Evolutionary conservation across 306 rosid genomes (phyloP), one percentile per base, ranked within the genome.

Genomic region (Prunus mume): DNA sequence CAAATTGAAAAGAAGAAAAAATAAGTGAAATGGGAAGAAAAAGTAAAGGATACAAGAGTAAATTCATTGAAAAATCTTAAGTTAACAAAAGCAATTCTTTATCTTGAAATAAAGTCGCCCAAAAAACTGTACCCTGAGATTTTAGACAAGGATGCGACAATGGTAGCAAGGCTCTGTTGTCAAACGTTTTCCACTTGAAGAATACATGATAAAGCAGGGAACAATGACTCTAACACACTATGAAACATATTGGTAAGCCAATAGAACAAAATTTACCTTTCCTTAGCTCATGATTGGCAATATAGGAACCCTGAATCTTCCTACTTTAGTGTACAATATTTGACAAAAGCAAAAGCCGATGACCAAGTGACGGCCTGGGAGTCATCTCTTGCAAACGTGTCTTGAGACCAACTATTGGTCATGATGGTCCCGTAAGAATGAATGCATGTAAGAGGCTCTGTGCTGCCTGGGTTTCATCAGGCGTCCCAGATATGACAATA

Each of bases 391-490:
- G 57, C 18, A 46, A 43, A 43, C 7, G 3, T 25, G 58, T 55
- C 52, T 60, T 68, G 27, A n/a, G 24, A 77, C 25, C 12, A 45
- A 46, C 18, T 13, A 66, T 9, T 79, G 67, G 82, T 88, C 87
- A 83, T 78, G 89, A 93, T 60, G 96, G 86, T 78, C 99, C 99
- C 15, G 95, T 86, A 51, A 92, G 97, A 81, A 95, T 95, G 77
- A 91, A 95, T 25, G 99, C 96, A 78, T 91, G 99, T 46, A 95
- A 93, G 71, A 95, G 97, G 83, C 96, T 89, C 84, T 95, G 97
- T 2, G 99, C 99, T 28, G 99, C 96, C 81, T 95, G 96, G 50
- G 98, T 95, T 87, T 95, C 98, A 17, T 95, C 98, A 0, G 99
- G 99, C 38, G 96, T 84, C 67, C 99, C 99, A 9, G 99, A 95